These are phyloP conservation scores for Boletus pseudo-olivaceus DNA, from an alignment of 768 basidiomycete species.

Conservation along the genomic window DNA sequence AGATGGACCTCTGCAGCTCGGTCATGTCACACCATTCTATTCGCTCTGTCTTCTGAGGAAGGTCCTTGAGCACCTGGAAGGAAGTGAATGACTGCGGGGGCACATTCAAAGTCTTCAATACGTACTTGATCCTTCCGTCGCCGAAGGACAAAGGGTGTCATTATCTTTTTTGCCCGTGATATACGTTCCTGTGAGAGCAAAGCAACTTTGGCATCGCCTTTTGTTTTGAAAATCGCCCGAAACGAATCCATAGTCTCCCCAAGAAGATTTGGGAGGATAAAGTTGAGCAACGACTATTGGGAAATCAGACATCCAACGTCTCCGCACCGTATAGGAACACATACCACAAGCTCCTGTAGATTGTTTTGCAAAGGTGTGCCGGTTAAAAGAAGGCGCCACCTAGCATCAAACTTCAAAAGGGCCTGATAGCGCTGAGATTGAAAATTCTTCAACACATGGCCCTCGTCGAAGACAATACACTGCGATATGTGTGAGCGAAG, in stretches of 20 bases:
- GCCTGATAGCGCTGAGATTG: slow-evolving; percentile 95
- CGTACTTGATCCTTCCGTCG: slow-evolving; percentile 89
- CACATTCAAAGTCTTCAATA: background rate
- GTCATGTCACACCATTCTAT: slow-evolving; percentile 98
- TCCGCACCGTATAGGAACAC: slow-evolving; percentile 23
- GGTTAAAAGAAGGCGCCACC: slow-evolving; percentile 89
- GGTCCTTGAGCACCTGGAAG: slow-evolving; percentile 78
- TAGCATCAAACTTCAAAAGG: slow-evolving; percentile 77
- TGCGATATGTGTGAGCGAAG: slow-evolving; percentile 30
- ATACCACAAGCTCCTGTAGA: slow-evolving; percentile 82
- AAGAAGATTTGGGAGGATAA: slow-evolving; percentile 92
- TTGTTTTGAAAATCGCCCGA: slow-evolving; percentile 95
- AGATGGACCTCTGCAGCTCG: slow-evolving; percentile 73
- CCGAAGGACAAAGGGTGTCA: slow-evolving; percentile 98
- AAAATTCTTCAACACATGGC: slow-evolving; percentile 95
- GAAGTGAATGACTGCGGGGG: background rate
- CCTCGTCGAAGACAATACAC: slow-evolving; percentile 96
- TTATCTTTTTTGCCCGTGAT: slow-evolving; percentile 96
- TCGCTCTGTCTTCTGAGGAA: slow-evolving; percentile 89
- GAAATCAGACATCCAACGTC: slow-evolving; percentile 5
- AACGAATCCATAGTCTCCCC: slow-evolving; percentile 71
- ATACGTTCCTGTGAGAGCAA: slow-evolving; percentile 91
- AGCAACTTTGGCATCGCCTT: slow-evolving; percentile 85
- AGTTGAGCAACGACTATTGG: slow-evolving; percentile 89
- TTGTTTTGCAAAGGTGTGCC: slow-evolving; percentile 96